These are phyloP conservation scores for Pythium myriotylum DNA, from an alignment of 352 stramenopile species.

Conservation along the genomic window DNA sequence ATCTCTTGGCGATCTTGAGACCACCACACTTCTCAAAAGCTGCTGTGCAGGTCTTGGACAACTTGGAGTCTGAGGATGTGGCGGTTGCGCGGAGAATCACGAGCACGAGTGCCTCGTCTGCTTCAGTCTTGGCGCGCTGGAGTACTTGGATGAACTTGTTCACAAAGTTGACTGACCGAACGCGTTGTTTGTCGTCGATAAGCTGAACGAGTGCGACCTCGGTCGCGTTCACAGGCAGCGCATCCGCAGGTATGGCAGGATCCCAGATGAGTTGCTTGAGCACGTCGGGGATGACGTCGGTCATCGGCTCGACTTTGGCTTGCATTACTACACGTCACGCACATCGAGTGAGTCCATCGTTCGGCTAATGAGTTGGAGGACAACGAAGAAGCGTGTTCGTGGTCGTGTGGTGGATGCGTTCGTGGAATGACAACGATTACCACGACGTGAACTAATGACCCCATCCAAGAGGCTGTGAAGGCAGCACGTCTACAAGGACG, in stretches of 20 bases:
- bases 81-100: conserved; percentile 73
- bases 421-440: neutral
- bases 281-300: conserved; percentile 18
- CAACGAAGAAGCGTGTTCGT: neutral
- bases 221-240: conserved; percentile 35
- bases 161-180: conserved; percentile 54
- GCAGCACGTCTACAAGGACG: too few species aligned
- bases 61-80: conserved; percentile 51
- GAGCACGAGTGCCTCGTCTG: conserved; percentile 69
- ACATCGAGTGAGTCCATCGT: neutral
- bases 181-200: conserved; percentile 55
- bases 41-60: conserved; percentile 55
- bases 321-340: conserved; percentile 19
- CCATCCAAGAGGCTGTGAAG: too few species aligned
- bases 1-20: conserved; percentile 73
- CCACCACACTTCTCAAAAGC: conserved; percentile 77
- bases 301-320: conserved; percentile 19
- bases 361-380: neutral
- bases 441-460: too few species aligned
- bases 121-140: conserved; percentile 61
- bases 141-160: conserved; percentile 65
- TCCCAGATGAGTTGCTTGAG: conserved; percentile 39
- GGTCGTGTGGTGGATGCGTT: neutral
- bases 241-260: conserved; percentile 15
- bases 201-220: conserved; percentile 58